Evolutionary conservation across 2,329 filamentous ascomycete genomes (phyloP).

Genomic region (Colletotrichum somersetense): DNA sequence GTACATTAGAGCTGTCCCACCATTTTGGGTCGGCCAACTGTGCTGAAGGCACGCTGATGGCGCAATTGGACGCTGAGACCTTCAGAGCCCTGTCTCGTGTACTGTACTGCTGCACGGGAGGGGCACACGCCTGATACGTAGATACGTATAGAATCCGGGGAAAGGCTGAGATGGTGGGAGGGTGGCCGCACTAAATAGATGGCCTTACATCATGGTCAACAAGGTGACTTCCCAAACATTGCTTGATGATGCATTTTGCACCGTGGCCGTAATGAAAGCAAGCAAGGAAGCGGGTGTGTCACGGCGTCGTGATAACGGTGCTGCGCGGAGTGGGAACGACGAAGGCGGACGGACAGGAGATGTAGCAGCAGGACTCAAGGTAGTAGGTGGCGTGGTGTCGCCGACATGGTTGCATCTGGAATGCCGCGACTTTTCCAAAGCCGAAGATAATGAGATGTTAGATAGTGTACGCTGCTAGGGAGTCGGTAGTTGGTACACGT

Average conservation of each 20-base stretch:
- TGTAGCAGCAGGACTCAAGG: too few species aligned
- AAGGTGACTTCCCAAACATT: not conserved
- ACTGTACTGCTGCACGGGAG: conserved; percentile 32
- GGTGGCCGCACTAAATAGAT: not conserved
- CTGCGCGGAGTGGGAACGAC: conserved; percentile 14
- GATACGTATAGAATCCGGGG: conserved; percentile 41
- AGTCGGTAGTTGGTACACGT: not conserved
- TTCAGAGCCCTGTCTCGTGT: conserved; percentile 19
- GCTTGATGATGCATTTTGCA: not conserved
- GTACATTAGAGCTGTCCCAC: conserved; percentile 32
- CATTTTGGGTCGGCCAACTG: conserved; percentile 29
- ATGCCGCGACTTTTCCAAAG: not conserved
- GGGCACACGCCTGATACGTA: conserved; percentile 38
- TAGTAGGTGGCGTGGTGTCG: too few species aligned
- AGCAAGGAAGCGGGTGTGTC: conserved; percentile 1
- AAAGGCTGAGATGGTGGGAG: conserved; percentile 37
- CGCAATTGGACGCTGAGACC: conserved; percentile 38
- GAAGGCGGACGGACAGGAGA: conserved; percentile 25
- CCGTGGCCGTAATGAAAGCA: not conserved
- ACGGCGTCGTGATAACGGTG: not conserved
- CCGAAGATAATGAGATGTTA: too few species aligned
- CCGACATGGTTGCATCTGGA: not conserved
- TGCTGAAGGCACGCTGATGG: conserved; percentile 28
- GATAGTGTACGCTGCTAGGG: not conserved
- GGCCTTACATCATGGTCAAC: conserved; percentile 32